Percentiles rank a stretch among this genome's conserved stretches.
Conservation (phyloP, 441 rosid genomes). For the Francoa sonchifolia region DNA sequence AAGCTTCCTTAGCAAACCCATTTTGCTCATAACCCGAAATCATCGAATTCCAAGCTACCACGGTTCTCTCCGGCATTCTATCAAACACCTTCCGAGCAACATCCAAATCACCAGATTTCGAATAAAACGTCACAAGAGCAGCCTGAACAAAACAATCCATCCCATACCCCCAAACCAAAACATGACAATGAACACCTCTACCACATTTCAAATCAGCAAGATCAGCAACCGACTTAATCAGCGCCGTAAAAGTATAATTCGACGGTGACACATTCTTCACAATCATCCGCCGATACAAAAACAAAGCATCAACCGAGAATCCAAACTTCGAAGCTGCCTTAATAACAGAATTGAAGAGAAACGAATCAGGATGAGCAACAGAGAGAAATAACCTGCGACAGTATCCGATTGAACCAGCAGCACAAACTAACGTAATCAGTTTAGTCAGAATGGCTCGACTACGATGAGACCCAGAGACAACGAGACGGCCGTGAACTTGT, state of each 20-base stretch:
- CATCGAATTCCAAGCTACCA: constrained; percentile 81
- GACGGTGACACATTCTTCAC: constrained; percentile 27
- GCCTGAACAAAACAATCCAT: constrained; percentile 52
- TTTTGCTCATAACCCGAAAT: constrained; percentile 74
- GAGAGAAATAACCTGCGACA: too few relatives aligned
- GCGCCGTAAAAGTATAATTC: constrained; percentile 61
- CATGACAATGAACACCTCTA: constrained; percentile 44
- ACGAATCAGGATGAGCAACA: too few relatives aligned
- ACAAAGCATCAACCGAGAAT: constrained; percentile 31
- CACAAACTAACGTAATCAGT: too few relatives aligned
- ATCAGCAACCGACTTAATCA: constrained; percentile 55
- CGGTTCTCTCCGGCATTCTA: constrained; percentile 43
- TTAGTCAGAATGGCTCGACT: too few relatives aligned
- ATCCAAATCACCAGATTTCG: constrained; percentile 28
- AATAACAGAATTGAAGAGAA: too few relatives aligned
- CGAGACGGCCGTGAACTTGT: too few relatives aligned
- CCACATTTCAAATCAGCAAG: constrained; percentile 37
- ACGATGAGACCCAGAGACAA: too few relatives aligned
- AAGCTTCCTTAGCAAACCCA: constrained; percentile 53
- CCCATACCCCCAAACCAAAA: constrained; percentile 35
- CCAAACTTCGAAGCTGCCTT: constrained; percentile 39
- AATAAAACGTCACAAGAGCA: constrained; percentile 47
- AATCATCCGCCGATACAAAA: constrained; percentile 46
- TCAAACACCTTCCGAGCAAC: constrained; percentile 62
- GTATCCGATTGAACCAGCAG: too few relatives aligned